Evolutionary conservation across 2,329 filamentous ascomycete species (phyloP).

Genomic region (Tetracladium maxilliforme): DNA sequence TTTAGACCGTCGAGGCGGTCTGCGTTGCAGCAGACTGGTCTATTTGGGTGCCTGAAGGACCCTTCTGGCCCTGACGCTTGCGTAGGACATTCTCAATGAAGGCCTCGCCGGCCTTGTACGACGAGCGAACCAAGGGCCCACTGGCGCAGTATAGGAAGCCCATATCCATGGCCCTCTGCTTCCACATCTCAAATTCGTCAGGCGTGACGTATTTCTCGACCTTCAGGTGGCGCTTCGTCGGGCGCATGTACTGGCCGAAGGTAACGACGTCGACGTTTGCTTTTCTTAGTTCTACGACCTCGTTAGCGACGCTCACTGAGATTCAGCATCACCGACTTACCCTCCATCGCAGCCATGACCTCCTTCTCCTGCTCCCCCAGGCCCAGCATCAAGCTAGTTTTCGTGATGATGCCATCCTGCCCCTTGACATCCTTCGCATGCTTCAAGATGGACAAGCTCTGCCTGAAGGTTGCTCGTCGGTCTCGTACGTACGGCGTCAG

Average conservation of each 20-base stretch:
- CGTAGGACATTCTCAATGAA: slow-evolving; percentile 98
- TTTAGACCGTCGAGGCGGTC: too few relatives aligned
- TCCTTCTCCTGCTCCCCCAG: slow-evolving; percentile 85
- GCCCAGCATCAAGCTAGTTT: slow-evolving; percentile 95
- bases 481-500: slow-evolving; percentile 85
- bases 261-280: slow-evolving; percentile 86
- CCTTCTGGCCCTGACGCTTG: too few relatives aligned
- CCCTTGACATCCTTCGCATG: slow-evolving; percentile 67
- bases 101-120: slow-evolving; percentile 94
- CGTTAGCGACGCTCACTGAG: slow-evolving; percentile 5
- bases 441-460: slow-evolving; percentile 66
- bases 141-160: slow-evolving; percentile 95
- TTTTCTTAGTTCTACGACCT: slow-evolving; percentile 54
- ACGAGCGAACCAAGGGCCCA: slow-evolving; percentile 82
- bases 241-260: slow-evolving; percentile 99
- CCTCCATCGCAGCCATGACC: slow-evolving; percentile 61
- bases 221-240: slow-evolving; percentile 94
- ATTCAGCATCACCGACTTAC: slow-evolving; percentile 21
- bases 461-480: slow-evolving; percentile 74
- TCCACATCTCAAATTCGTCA: slow-evolving; percentile 83
- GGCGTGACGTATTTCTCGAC: slow-evolving; percentile 93
- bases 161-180: slow-evolving; percentile 77
- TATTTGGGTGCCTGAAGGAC: too few relatives aligned
- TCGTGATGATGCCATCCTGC: slow-evolving; percentile 81
- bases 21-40: too few relatives aligned